A percentile compares a stretch with the other conserved stretches of the same genome.
These are phyloP conservation scores for Agrostemma githago DNA, from an alignment of 148 eudicot genomes.

Conservation along the genomic window DNA sequence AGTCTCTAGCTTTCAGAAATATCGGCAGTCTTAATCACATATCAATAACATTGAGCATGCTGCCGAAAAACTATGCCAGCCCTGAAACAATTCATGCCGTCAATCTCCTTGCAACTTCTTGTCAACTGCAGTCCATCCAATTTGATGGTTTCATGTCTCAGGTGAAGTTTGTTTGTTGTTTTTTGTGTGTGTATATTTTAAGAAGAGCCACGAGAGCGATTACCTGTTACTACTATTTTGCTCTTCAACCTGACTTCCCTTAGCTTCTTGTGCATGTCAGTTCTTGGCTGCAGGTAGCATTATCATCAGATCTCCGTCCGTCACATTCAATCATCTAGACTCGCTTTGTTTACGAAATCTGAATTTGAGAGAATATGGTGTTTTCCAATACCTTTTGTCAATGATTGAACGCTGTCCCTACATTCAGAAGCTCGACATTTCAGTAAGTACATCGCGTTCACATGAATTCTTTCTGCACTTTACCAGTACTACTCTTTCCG, in stretches of 20 bases:
- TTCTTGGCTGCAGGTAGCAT: slow-evolving; percentile 9
- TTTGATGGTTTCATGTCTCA: not conserved
- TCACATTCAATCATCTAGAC: slow-evolving; percentile 1
- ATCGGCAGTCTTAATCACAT: not conserved
- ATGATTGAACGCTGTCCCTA: slow-evolving; percentile 11
- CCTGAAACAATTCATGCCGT: not conserved
- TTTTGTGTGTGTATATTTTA: not conserved
- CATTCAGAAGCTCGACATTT: slow-evolving; percentile 8
- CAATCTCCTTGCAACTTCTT: slow-evolving; percentile 1
- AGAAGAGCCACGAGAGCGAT: not conserved
- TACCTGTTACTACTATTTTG: not conserved
- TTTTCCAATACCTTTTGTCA: not conserved
- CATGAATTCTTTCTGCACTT: not conserved
- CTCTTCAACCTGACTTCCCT: not conserved
- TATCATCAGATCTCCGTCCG: not conserved
- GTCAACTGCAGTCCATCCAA: not conserved
- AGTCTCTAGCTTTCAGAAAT: slow-evolving; percentile 13
- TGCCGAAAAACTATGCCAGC: not conserved
- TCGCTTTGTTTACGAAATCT: not conserved
- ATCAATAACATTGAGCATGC: not conserved
- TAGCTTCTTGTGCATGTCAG: not conserved
- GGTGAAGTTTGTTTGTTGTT: not conserved
- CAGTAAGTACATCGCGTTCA: not conserved
- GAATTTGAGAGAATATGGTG: not conserved
- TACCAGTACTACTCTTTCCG: too few species aligned